These are phyloP conservation scores for Yamadazyma kanchanaburiensis DNA, from an alignment of 1,139 yeast species.

Conservation along the genomic window DNA sequence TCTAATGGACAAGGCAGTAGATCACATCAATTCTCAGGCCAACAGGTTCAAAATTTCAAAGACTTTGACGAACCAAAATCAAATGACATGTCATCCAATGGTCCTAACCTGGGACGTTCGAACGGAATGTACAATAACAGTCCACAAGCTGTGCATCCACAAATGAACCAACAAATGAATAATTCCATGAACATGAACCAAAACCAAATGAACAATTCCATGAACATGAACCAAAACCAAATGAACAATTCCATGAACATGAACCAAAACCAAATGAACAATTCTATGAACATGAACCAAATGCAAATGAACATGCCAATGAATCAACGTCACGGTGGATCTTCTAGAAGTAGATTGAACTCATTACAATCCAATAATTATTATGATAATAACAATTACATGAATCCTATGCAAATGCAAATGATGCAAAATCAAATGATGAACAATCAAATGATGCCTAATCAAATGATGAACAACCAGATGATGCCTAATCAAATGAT, in stretches of 20 bases:
- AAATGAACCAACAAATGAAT: conserved; percentile 1
- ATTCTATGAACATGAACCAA: conserved; percentile 3
- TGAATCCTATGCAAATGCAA: conserved; percentile 12
- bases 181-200: background rate
- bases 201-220: background rate
- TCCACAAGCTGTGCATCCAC: conserved; percentile 3
- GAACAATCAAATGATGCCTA: conserved; percentile 7
- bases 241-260: conserved; percentile 1
- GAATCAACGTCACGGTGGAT: conserved; percentile 4
- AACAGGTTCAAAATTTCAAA: conserved; percentile 11
- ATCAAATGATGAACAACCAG: conserved; percentile 9
- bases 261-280: conserved; percentile 4
- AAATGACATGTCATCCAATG: background rate
- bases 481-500: conserved; percentile 10
- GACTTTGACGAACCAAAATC: too few relatives aligned
- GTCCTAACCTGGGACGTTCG: background rate
- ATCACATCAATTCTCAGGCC: conserved; percentile 7
- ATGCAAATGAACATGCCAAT: conserved; percentile 7
- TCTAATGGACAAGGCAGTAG: conserved; percentile 21
- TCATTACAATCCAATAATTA: conserved; percentile 13
- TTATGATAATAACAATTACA: conserved; percentile 8
- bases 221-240: conserved; percentile 4
- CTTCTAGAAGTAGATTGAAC: conserved; percentile 13
- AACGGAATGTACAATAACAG: conserved; percentile 2
- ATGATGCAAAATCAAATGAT: conserved; percentile 9